Conservation (phyloP, 495 filamentous ascomycete genomes). For the Penicillium goetzii region DNA sequence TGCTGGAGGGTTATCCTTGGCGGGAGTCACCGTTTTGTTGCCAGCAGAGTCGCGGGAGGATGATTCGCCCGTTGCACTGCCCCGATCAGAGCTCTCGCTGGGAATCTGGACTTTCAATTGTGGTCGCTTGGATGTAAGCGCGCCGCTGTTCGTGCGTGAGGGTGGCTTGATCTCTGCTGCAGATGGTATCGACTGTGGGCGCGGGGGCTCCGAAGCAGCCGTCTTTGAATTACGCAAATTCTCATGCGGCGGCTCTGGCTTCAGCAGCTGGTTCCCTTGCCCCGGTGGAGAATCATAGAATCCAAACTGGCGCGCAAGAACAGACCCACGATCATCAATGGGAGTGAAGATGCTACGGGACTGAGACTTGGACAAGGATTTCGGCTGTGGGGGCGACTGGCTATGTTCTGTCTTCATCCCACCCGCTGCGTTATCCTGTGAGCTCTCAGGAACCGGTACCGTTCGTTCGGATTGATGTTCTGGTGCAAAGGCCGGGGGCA, state of each 20-base stretch:
- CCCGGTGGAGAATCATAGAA: conserved; percentile 49
- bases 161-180: conserved; percentile 69
- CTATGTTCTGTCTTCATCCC: conserved; percentile 46
- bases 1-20: conserved; percentile 61
- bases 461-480: conserved; percentile 51
- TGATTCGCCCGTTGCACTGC: conserved; percentile 73
- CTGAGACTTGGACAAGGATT: conserved; percentile 80
- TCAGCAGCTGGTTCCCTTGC: conserved; percentile 45
- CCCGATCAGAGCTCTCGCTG: conserved; percentile 82
- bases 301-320: conserved; percentile 85
- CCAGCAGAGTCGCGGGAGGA: conserved; percentile 74
- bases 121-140: conserved; percentile 69
- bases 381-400: conserved; percentile 60
- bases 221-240: conserved; percentile 50
- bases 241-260: conserved; percentile 50
- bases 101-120: conserved; percentile 93
- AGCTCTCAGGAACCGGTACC: conserved; percentile 36
- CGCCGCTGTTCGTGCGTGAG: conserved; percentile 70
- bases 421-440: conserved; percentile 46
- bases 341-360: conserved; percentile 95
- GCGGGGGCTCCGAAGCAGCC: conserved; percentile 45
- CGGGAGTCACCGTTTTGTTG: conserved; percentile 55
- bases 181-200: conserved; percentile 53
- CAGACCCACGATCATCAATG: conserved; percentile 88
- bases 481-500: conserved; percentile 54